Percentiles rank a stretch among this genome's conserved stretches.
These are phyloP conservation scores for Ciborinia camelliae DNA, from an alignment of 2,329 filamentous ascomycete species.

Conservation along the genomic window DNA sequence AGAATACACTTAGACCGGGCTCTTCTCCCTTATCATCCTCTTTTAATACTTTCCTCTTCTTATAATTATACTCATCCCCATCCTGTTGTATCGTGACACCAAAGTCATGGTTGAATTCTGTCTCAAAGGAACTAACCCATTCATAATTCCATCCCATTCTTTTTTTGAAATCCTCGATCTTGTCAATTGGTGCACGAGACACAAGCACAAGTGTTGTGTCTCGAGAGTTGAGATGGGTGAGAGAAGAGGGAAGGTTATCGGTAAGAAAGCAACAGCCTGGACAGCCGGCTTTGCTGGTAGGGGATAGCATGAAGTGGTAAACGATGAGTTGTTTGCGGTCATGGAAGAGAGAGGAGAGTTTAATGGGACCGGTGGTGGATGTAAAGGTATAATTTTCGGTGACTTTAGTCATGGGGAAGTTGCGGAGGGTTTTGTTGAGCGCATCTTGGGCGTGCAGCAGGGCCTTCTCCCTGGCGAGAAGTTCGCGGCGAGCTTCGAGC, in stretches of 20 bases:
- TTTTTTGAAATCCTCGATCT: conserved; percentile 40
- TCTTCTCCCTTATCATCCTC: conserved; percentile 34
- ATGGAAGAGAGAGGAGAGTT: conserved; percentile 38
- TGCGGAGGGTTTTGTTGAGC: conserved; percentile 36
- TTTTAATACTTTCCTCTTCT: conserved; percentile 11
- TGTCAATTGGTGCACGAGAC: conserved; percentile 41
- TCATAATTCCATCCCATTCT: conserved; percentile 43
- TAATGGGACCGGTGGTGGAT: conserved; percentile 23
- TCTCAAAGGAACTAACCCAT: conserved; percentile 41
- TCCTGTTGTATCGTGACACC: conserved; percentile 38
- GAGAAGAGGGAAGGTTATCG: conserved; percentile 40
- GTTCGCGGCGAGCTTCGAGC: conserved; percentile 37
- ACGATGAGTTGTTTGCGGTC: conserved; percentile 41
- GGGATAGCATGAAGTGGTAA: conserved; percentile 48
- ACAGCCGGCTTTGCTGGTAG: conserved; percentile 39
- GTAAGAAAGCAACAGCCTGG: conserved; percentile 41
- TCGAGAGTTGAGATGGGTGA: conserved; percentile 40
- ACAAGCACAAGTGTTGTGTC: conserved; percentile 42
- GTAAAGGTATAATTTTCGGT: conserved; percentile 40
- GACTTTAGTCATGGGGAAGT: conserved; percentile 43
- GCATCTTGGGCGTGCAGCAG: conserved; percentile 35
- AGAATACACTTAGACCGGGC: conserved; percentile 41
- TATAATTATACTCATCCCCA: conserved; percentile 21
- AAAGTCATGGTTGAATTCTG: conserved; percentile 44
- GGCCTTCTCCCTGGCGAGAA: conserved; percentile 40